Conservation (phyloP, 352 stramenopile genomes). For the Pelagophyceae sp. region DNA sequence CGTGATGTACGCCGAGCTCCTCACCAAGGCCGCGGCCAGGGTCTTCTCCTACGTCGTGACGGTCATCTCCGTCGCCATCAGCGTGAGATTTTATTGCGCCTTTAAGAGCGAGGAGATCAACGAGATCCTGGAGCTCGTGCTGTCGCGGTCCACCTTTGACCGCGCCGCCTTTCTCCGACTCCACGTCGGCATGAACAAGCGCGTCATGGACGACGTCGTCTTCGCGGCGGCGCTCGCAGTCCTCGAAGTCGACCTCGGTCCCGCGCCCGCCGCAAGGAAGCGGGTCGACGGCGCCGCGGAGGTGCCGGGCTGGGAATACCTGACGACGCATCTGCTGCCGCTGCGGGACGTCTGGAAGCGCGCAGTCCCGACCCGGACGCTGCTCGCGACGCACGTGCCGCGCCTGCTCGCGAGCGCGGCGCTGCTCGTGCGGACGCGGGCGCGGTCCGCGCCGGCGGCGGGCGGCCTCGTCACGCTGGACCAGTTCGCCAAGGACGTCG, state of each 20-base stretch:
- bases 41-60: not conserved
- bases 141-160: not conserved
- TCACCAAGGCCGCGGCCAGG: not conserved
- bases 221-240: not conserved
- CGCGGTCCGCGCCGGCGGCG: too few relatives aligned
- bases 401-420: too few relatives aligned
- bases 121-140: not conserved
- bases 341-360: conserved; percentile 14
- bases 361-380: too few relatives aligned
- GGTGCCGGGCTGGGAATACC: not conserved
- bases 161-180: not conserved
- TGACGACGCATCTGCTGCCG: not conserved
- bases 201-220: not conserved
- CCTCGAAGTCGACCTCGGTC: not conserved
- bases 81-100: not conserved
- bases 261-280: too few relatives aligned
- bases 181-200: not conserved
- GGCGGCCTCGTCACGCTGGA: too few relatives aligned
- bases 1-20: not conserved
- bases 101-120: not conserved
- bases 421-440: too few relatives aligned
- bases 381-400: too few relatives aligned
- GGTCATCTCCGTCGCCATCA: not conserved
- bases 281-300: too few relatives aligned
- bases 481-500: too few relatives aligned